Percentiles rank a stretch among this genome's conserved stretches.
Evolutionary conservation across 106 monocot species (phyloP).

Genomic region (Iris macrosiphon): DNA sequence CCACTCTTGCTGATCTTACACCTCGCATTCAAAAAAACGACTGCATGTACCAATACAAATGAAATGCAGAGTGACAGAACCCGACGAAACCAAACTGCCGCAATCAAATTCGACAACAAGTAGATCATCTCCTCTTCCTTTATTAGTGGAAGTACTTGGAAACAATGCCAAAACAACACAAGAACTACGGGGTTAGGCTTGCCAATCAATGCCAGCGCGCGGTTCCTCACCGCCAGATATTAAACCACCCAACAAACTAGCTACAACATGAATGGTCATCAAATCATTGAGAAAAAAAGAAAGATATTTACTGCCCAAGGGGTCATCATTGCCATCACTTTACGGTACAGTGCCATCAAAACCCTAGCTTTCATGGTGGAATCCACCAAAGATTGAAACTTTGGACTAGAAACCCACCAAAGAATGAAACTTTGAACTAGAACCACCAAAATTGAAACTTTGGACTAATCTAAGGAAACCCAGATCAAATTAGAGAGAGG

Average conservation of each 20-base stretch:
- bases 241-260: slow-evolving; percentile 1
- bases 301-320: too few relatives aligned
- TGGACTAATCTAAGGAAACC: too few relatives aligned
- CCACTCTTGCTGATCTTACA: slow-evolving; percentile 1
- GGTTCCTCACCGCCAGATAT: neutral
- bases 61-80: neutral
- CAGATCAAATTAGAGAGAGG: too few relatives aligned
- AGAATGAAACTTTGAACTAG: too few relatives aligned
- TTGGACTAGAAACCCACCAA: too few relatives aligned
- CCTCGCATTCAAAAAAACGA: neutral
- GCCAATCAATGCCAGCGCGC: neutral
- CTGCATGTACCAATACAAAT: neutral
- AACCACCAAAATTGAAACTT: too few relatives aligned
- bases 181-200: neutral
- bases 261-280: neutral
- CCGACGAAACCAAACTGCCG: neutral
- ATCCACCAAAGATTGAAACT: too few relatives aligned
- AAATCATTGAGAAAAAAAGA: neutral
- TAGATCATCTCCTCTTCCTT: slow-evolving; percentile 1
- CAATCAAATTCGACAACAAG: neutral
- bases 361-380: too few relatives aligned
- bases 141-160: neutral
- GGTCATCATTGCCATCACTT: too few relatives aligned
- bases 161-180: neutral
- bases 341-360: too few relatives aligned